These are phyloP conservation scores for Aspergillus awamori DNA, from an alignment of 2,329 filamentous ascomycete species.

Conservation along the genomic window DNA sequence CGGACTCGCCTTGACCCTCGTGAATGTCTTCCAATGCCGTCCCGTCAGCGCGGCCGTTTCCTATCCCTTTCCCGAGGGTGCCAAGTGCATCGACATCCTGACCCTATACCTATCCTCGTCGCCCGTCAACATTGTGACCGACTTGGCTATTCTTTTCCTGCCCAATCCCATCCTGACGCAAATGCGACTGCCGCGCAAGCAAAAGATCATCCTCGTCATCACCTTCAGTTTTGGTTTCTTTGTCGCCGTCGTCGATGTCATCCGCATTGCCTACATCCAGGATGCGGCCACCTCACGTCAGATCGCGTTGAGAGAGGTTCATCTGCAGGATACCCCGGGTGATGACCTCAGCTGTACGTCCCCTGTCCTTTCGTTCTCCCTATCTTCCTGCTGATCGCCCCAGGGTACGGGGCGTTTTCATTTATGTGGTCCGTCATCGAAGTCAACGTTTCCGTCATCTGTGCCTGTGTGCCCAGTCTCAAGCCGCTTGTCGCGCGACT, in stretches of 20 bases:
- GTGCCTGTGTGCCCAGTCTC: constrained; percentile 86
- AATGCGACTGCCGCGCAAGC: constrained; percentile 80
- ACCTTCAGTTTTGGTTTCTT: constrained; percentile 89
- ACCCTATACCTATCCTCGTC: constrained; percentile 73
- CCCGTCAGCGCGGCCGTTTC: constrained; percentile 73
- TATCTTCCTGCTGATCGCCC: constrained; percentile 38
- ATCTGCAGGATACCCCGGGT: constrained; percentile 42
- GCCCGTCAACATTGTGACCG: constrained; percentile 88
- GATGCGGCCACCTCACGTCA: constrained; percentile 58
- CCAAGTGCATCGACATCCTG: constrained; percentile 63
- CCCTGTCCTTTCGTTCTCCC: not conserved
- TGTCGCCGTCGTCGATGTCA: constrained; percentile 82
- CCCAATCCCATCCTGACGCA: constrained; percentile 85
- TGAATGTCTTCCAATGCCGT: constrained; percentile 84
- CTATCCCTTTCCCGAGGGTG: constrained; percentile 47
- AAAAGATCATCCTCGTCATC: constrained; percentile 83
- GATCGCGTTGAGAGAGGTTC: constrained; percentile 29
- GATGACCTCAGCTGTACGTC: constrained; percentile 57
- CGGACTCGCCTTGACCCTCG: constrained; percentile 76
- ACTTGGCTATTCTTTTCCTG: constrained; percentile 81
- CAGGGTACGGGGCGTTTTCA: constrained; percentile 77
- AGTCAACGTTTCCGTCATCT: constrained; percentile 87
- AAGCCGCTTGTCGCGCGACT: constrained; percentile 78
- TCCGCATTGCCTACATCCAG: constrained; percentile 88
- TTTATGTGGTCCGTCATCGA: constrained; percentile 95